Base-by-base conservation (phyloP, 1,284 basidiomycete genomes). In the Rhodotorula sp. region DNA sequence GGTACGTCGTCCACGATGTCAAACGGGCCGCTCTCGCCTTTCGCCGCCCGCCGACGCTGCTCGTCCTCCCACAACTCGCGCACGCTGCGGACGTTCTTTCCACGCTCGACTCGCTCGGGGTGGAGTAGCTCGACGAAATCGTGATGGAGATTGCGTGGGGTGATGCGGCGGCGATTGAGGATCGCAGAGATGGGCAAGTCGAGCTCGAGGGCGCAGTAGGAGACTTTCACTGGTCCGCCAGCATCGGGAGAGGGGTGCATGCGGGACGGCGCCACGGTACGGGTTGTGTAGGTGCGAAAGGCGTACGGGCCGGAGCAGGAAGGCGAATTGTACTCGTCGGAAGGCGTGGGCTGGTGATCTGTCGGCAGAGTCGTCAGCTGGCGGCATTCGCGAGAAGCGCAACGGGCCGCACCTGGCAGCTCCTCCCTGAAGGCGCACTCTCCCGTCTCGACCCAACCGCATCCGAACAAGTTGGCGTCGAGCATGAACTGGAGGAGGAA, bases 41-140 rank as follows among this genome's bases (percentile, higher is more conserved):
- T 84, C 11, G 83, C 84, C 22, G 80, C 78, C 24, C 94, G 84
- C 7, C 93, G 86, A 16, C 84, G 83, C 16, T 89, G 87, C 79
- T 98, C 95, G 75, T 96, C 93, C 64, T 94, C 90, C 95, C 95
- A 99, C 1, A 99, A 83, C 79, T 96, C 94, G 64, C 89, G 88
- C 62, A 98, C 88, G 75, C 91, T 89, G 37, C 88, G 85, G 0
- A 99, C 90, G 31, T 96, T 85, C 60, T 91, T 92, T 73, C 91
- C 90, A 22, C 84, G 79, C 4, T 88, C 83, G 56, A 66, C 56
- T 16, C 26, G 83, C 76, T 69, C 83, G 77, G 40, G 83, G 79
- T 65, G 84, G 79, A 75, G 87, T 82, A 78, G 89, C 86, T 84
- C 83, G 64, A 84, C 78, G 59, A 92, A 85, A 71, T 86, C 86